Conservation (phyloP, 2,329 filamentous ascomycete species). For the Cercospora janseana region DNA sequence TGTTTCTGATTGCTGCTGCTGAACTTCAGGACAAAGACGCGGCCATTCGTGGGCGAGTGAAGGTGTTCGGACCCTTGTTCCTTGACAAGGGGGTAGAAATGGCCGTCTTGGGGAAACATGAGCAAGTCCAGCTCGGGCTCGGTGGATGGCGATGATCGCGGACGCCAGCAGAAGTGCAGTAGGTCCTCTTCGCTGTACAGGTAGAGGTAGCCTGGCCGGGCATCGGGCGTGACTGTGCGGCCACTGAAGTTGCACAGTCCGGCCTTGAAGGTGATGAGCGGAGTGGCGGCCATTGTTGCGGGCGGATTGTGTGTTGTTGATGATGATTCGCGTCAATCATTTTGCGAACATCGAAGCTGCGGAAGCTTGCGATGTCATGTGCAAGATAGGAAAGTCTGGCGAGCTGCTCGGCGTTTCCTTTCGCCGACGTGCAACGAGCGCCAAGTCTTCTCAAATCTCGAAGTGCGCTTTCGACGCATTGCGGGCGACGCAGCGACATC, state of each 20-base stretch:
- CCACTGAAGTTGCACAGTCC: slow-evolving; percentile 69
- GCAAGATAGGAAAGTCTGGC: neutral
- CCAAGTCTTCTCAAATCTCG: slow-evolving; percentile 10
- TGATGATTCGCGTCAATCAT: neutral
- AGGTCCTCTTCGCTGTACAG: slow-evolving; percentile 93
- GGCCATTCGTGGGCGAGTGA: slow-evolving; percentile 70
- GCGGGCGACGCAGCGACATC: slow-evolving; percentile 16
- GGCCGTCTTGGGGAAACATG: slow-evolving; percentile 87
- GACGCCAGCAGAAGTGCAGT: slow-evolving; percentile 95
- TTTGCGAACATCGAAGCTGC: neutral
- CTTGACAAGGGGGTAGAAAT: slow-evolving; percentile 64
- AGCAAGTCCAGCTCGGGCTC: slow-evolving; percentile 82
- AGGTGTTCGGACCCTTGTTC: slow-evolving; percentile 54
- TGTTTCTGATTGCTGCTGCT: slow-evolving; percentile 85
- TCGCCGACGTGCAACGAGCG: neutral
- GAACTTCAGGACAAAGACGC: slow-evolving; percentile 92
- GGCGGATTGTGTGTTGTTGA: neutral
- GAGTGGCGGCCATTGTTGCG: slow-evolving; percentile 69
- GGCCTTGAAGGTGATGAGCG: slow-evolving; percentile 94
- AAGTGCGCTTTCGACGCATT: slow-evolving; percentile 3
- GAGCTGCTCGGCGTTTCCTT: slow-evolving; percentile 2
- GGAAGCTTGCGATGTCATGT: slow-evolving; percentile 1
- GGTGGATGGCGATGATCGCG: slow-evolving; percentile 67
- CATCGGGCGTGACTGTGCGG: slow-evolving; percentile 68
- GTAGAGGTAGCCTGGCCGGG: slow-evolving; percentile 82